Percentiles rank a stretch among this genome's conserved stretches.
Conservation (phyloP, 306 rosid species). For the Casuarina equisetifolia region DNA sequence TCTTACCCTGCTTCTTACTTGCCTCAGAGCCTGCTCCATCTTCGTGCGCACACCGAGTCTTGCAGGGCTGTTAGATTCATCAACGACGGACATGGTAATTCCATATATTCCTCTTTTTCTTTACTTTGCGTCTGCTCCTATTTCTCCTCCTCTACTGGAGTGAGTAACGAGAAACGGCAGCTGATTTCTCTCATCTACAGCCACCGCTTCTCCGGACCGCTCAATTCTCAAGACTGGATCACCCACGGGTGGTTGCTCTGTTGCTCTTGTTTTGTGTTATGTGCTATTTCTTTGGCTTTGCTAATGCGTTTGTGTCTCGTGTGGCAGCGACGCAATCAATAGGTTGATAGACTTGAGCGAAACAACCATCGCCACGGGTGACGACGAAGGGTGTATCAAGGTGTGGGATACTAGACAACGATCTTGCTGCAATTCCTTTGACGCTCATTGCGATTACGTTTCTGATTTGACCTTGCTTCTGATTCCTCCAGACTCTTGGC, state of each 20-base stretch:
- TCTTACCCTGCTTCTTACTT: neutral
- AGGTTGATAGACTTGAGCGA: constrained; percentile 69
- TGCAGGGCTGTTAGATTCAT: constrained; percentile 7
- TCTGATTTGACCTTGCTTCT: constrained; percentile 78
- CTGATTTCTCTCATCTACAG: neutral
- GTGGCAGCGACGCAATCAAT: constrained; percentile 65
- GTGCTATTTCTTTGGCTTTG: neutral
- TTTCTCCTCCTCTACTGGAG: neutral
- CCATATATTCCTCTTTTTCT: neutral
- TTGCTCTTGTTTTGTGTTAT: neutral
- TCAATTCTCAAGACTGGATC: constrained; percentile 12
- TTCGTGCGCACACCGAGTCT: neutral
- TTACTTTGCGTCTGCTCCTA: neutral
- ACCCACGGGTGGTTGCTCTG: neutral
- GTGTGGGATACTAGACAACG: constrained; percentile 94
- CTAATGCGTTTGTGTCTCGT: neutral
- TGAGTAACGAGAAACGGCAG: neutral
- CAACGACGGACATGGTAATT: neutral
- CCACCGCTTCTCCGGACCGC: neutral
- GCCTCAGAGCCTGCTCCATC: neutral
- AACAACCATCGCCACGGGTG: constrained; percentile 85
- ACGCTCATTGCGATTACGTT: constrained; percentile 71
- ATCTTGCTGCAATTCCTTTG: constrained; percentile 71
- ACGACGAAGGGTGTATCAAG: constrained; percentile 84
- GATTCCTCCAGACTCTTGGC: constrained; percentile 78